Conservation (phyloP, 495 filamentous ascomycete species). For the Usnea hakonensis region DNA sequence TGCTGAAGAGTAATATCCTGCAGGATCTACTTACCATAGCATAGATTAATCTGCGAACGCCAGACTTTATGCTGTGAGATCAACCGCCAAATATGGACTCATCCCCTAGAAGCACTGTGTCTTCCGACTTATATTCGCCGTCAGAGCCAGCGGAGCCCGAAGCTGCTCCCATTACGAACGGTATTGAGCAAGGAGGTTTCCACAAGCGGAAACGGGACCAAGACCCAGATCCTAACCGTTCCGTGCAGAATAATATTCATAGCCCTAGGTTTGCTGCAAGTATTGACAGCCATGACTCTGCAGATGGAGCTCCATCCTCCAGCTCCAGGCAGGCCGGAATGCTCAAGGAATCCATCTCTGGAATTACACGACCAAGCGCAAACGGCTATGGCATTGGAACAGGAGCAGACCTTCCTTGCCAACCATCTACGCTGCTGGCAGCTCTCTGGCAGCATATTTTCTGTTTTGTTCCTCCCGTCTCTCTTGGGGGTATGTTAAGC, state of each 20-base stretch:
- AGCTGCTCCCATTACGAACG: background rate
- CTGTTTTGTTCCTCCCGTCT: constrained; percentile 29
- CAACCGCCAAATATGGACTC: constrained; percentile 9
- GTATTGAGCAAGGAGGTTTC: background rate
- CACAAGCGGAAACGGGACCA: constrained; percentile 18
- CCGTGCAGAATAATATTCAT: background rate
- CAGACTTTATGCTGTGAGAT: constrained; percentile 5
- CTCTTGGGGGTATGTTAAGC: constrained; percentile 27
- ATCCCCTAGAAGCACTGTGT: constrained; percentile 21
- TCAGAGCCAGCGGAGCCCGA: constrained; percentile 12
- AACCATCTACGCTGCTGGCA: constrained; percentile 24
- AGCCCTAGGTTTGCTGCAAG: background rate
- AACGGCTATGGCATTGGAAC: constrained; percentile 3
- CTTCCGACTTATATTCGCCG: constrained; percentile 21
- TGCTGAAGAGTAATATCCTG: background rate
- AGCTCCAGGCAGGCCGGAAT: background rate
- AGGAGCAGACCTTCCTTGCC: background rate
- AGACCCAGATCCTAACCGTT: background rate
- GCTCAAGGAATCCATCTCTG: background rate
- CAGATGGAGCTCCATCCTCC: background rate
- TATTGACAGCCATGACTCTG: background rate
- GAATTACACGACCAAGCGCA: constrained; percentile 11
- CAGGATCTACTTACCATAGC: background rate
- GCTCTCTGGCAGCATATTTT: constrained; percentile 34
- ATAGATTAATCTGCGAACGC: background rate